Evolutionary conservation across 2,329 filamentous ascomycete genomes (phyloP).

Genomic region (Leptographium galeiforme): DNA sequence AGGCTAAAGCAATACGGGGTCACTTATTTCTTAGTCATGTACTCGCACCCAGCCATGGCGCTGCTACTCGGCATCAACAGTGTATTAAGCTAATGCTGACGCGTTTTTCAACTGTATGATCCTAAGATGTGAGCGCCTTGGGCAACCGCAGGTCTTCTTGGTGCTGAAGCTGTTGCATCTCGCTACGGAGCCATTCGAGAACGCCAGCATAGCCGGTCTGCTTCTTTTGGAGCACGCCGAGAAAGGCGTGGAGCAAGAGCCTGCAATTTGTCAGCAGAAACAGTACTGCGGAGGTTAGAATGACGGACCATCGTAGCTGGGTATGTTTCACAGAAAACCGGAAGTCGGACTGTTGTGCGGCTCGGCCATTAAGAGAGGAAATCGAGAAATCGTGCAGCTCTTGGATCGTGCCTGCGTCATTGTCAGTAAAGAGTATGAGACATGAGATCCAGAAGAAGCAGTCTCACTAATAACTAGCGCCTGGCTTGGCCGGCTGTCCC

Average conservation of each 20-base stretch:
- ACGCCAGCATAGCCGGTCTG: conserved; percentile 56
- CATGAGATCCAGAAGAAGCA: too few relatives aligned
- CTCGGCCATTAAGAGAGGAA: conserved; percentile 45
- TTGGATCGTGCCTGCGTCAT: conserved; percentile 42
- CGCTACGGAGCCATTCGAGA: conserved; percentile 51
- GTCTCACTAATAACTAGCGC: conserved; percentile 49
- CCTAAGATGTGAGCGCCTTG: too few relatives aligned
- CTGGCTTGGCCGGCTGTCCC: conserved; percentile 38
- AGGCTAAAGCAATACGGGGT: too few relatives aligned
- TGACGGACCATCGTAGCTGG: conserved; percentile 48
- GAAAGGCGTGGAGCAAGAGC: conserved; percentile 59
- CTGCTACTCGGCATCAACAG: too few relatives aligned
- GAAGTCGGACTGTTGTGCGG: conserved; percentile 36
- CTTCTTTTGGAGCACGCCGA: conserved; percentile 50
- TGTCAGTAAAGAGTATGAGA: background rate
- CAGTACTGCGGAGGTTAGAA: background rate
- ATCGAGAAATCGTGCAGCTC: conserved; percentile 53
- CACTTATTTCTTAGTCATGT: too few relatives aligned
- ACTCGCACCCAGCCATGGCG: too few relatives aligned
- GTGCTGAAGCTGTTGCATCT: conserved; percentile 25
- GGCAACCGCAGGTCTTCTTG: conserved; percentile 8
- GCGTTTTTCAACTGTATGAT: too few relatives aligned
- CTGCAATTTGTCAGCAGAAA: conserved; percentile 21
- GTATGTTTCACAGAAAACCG: conserved; percentile 43
- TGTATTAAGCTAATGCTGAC: too few relatives aligned